Conservation (phyloP, 768 basidiomycete genomes). For the Leccinum truebloodii region DNA sequence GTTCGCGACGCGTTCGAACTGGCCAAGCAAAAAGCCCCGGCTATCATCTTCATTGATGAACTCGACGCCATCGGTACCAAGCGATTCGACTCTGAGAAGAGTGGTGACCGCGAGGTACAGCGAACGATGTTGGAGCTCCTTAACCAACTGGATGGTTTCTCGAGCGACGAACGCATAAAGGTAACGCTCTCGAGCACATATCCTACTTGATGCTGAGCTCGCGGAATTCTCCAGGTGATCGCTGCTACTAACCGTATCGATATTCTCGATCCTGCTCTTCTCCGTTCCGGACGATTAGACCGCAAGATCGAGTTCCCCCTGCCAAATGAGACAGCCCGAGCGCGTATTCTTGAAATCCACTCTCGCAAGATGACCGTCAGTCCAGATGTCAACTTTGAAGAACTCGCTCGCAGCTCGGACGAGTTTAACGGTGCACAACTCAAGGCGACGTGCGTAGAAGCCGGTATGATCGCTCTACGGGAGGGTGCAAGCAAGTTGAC, state of each 20-base stretch:
- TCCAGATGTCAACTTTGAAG: constrained; percentile 92
- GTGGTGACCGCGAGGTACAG: constrained; percentile 99
- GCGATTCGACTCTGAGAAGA: constrained; percentile 98
- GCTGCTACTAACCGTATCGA: constrained; percentile 99
- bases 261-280: constrained; percentile 96
- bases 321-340: constrained; percentile 95
- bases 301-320: constrained; percentile 99
- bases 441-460: constrained; percentile 98
- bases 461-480: constrained; percentile 96
- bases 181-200: constrained; percentile 37
- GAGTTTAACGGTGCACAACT: constrained; percentile 98
- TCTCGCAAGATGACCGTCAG: constrained; percentile 93
- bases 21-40: constrained; percentile 96
- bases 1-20: constrained; percentile 98
- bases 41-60: constrained; percentile 99
- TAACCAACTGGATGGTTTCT: constrained; percentile 98
- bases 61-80: constrained; percentile 99
- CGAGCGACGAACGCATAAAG: constrained; percentile 97
- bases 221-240: constrained; percentile 66
- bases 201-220: constrained; percentile 3
- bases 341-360: constrained; percentile 95
- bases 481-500: constrained; percentile 87
- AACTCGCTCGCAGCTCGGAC: constrained; percentile 94
- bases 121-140: constrained; percentile 99
- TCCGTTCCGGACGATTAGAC: constrained; percentile 96